phyloP scores from a whole-genome alignment of 164 flowering plant species.

The Nelumbo lutea region DNA sequence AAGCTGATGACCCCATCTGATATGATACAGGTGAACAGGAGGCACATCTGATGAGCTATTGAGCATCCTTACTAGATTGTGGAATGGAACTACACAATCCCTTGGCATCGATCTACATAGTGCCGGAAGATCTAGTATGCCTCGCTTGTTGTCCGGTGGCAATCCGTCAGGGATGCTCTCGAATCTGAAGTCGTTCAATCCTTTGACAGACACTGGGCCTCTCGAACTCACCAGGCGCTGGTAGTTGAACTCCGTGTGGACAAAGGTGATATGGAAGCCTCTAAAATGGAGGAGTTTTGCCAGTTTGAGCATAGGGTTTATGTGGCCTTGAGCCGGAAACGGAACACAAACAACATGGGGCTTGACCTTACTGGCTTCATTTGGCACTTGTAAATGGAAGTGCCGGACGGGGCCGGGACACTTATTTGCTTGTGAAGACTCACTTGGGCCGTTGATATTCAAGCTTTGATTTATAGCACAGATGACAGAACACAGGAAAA shows the following conservation, averaged over 20 bases:
- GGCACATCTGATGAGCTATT: constrained; percentile 10
- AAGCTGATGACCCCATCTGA: constrained; percentile 7
- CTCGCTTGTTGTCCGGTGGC: constrained; percentile 8
- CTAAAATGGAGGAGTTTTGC: constrained; percentile 14
- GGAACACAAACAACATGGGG: constrained; percentile 14
- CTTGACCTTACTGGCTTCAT: not conserved
- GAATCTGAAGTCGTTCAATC: constrained; percentile 12
- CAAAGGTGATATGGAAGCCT: constrained; percentile 21
- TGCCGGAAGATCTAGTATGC: constrained; percentile 9
- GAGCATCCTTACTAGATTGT: constrained; percentile 9
- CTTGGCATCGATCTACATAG: constrained; percentile 7
- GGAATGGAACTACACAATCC: constrained; percentile 3
- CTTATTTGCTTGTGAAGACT: too few relatives aligned
- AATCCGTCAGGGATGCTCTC: constrained; percentile 8
- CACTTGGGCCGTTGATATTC: too few relatives aligned
- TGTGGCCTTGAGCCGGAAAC: constrained; percentile 18
- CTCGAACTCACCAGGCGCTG: constrained; percentile 11
- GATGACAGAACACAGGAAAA: too few relatives aligned
- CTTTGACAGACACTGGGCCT: constrained; percentile 9
- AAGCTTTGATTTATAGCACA: too few relatives aligned
- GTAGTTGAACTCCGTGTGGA: constrained; percentile 17
- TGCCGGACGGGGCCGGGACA: too few relatives aligned
- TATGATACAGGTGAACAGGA: constrained; percentile 6
- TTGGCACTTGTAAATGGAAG: too few relatives aligned
- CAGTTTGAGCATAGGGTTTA: constrained; percentile 14